These are phyloP conservation scores for Cutaneotrichosporon sp. DNA, from an alignment of 1,284 basidiomycete species.

Conservation along the genomic window DNA sequence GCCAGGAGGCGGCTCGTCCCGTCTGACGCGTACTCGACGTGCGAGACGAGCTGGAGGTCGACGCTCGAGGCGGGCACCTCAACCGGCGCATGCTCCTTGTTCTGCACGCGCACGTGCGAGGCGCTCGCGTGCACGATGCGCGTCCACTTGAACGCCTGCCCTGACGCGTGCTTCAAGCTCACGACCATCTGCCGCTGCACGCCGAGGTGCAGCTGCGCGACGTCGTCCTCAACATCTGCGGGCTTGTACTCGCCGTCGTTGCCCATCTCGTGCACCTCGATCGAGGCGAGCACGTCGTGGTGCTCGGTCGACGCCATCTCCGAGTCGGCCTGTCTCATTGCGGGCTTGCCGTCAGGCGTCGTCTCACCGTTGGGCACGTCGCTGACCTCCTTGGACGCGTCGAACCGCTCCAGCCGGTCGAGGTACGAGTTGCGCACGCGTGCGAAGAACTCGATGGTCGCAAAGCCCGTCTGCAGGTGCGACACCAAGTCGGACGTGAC, in stretches of 20 bases:
- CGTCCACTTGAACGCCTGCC: conserved; percentile 82
- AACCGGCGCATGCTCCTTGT: conserved; percentile 76
- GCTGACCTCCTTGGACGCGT: conserved; percentile 15
- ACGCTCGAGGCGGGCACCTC: conserved; percentile 67
- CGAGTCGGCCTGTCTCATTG: neutral
- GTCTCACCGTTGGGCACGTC: conserved; percentile 3
- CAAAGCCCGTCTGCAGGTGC: conserved; percentile 74
- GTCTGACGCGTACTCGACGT: conserved; percentile 72
- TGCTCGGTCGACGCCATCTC: conserved; percentile 86
- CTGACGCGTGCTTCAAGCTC: conserved; percentile 81
- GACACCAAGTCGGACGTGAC: conserved; percentile 70
- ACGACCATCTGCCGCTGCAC: conserved; percentile 81
- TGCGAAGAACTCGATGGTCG: conserved; percentile 85
- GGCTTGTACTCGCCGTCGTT: conserved; percentile 80
- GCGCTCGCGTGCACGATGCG: conserved; percentile 57
- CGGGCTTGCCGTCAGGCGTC: neutral
- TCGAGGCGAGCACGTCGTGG: conserved; percentile 84
- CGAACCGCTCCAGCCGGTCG: conserved; percentile 75
- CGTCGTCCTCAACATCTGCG: conserved; percentile 80
- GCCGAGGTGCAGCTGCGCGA: conserved; percentile 88
- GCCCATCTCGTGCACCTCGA: conserved; percentile 84
- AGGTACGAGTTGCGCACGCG: conserved; percentile 76
- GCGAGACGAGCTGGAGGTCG: conserved; percentile 67
- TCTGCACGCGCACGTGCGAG: conserved; percentile 75
- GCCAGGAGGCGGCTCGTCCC: conserved; percentile 72